Base-by-base conservation (phyloP, 306 rosid genomes). In the Trifolium repens region DNA sequence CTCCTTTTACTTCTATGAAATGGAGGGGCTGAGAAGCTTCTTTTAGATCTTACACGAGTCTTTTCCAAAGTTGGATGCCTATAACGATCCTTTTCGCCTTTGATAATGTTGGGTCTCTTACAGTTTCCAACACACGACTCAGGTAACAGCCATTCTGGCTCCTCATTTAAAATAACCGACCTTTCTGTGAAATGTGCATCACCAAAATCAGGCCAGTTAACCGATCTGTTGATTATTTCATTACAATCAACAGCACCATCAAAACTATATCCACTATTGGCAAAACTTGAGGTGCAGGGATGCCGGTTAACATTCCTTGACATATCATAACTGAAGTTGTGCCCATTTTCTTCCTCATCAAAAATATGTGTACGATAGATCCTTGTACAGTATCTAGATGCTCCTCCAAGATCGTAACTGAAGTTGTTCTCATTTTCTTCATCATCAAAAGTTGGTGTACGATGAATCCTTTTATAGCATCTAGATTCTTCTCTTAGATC, bases 21-120 rank as follows among this genome's bases (percentile, higher is more conserved):
- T 54, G 99, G 97, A 62, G 97, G 97, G 84, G 97, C 93, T 14
- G 97, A 94, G 74, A 50, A 77, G 85, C 97, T 81, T 84, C 98
- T 80, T 81, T 67, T 86, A 26, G 83, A 75, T 79, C 93, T 87
- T 81, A 76, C 64, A 71, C 19, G 72, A 75, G 43, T 75, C 53
- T 79, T 72, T 32, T 79, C 73, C 63, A 62, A 79, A 79, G 61
- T 70, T 73, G 79, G 78, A 79, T 66, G 61, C 68, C 78, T 72
- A 65, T 40, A 42, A 46, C 8, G 44, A 66, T 80, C 80, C 58
- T 32, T 82, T 73, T 64, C 82, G 47, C 75, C 83, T 57, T 78
- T 55, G 55, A 75, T n/a, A 46, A 57, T 81, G 50, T 68, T 62
- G 78, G 52, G 58, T 69, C 72, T 64, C 67, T 22, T 52, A 58